Evolutionary conservation across 2,329 filamentous ascomycete genomes (phyloP), one percentile per base, ranked within the genome.

Genomic region (Fusarium sp.): DNA sequence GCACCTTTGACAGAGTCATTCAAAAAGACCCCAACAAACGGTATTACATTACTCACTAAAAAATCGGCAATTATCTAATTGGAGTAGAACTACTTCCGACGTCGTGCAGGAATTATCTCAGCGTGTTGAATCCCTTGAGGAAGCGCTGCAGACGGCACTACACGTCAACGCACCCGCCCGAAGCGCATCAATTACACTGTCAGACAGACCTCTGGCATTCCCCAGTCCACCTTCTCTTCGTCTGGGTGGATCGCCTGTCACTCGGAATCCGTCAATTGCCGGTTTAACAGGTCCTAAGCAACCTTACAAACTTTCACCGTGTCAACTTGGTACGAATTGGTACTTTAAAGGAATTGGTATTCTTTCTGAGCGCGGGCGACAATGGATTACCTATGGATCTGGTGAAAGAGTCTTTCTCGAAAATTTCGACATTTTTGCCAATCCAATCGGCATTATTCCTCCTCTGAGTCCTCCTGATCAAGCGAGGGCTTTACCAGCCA

Each of bases 1-100:
- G 72, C 34, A 74, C 71, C 8, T 74, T 74, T 51, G 64, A 72
- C n/a, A 60, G 71, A 54, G 63, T 70, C 37, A 49, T 60, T 41
- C 65, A 62, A 8, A 72, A 68, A 37, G 69, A 64, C 16, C 54
- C 58, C 31, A 68, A 65, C 18, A 72, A 74, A 21, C 69, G 67
- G 71, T 74, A 53, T 34, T 30, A 51, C 45, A 16, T 21, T 28
- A 19, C 2, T 16, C 26, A 23, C 23, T 28, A 28, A 11, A 18
- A 16, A 23, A 7, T 31, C 25, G n/a, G 9, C n/a, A 21, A 6
- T 13, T 39, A 7, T 41, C 23, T 52, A 42, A 52, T 28, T 39
- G 23, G 25, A 16, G 13, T 2, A 73, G 70, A 43, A 57, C 61
- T 14, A 71, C 60, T 19, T 58, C 58, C 37, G 63, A 59, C 34